Conservation (phyloP, 805 yeast species). For the Naumovozyma baii region DNA sequence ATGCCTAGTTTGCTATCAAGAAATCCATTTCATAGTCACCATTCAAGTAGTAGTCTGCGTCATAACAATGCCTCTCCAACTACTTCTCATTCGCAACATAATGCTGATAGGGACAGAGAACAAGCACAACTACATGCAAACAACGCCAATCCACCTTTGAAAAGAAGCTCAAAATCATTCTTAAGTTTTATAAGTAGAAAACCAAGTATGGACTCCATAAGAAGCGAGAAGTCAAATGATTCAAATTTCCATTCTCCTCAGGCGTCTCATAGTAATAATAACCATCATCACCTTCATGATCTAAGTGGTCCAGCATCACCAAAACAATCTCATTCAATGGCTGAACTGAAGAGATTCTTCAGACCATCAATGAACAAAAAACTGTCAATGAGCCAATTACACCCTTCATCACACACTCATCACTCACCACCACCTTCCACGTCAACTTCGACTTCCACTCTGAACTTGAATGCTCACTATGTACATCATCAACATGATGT, state of each 20-base stretch:
- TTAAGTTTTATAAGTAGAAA: conserved; percentile 25
- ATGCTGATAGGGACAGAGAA: background rate
- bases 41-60: background rate
- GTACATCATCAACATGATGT: conserved; percentile 6
- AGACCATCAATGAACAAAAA: conserved; percentile 37
- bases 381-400: conserved; percentile 9
- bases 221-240: conserved; percentile 24
- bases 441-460: background rate
- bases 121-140: background rate
- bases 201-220: conserved; percentile 25
- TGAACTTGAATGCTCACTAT: conserved; percentile 11
- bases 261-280: conserved; percentile 1
- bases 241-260: conserved; percentile 10
- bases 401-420: conserved; percentile 5
- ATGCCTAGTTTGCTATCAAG: conserved; percentile 26
- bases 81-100: conserved; percentile 5
- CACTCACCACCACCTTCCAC: conserved; percentile 4
- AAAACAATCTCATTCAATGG: conserved; percentile 42
- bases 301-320: conserved; percentile 12
- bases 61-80: conserved; percentile 6
- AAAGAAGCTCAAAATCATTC: conserved; percentile 23
- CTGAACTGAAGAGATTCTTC: conserved; percentile 62
- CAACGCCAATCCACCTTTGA: conserved; percentile 6
- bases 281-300: background rate
- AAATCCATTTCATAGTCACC: conserved; percentile 18